Percentiles rank a stretch among this genome's conserved stretches.
Evolutionary conservation across 768 basidiomycete species (phyloP).

Genomic region (Pholiota microspora): DNA sequence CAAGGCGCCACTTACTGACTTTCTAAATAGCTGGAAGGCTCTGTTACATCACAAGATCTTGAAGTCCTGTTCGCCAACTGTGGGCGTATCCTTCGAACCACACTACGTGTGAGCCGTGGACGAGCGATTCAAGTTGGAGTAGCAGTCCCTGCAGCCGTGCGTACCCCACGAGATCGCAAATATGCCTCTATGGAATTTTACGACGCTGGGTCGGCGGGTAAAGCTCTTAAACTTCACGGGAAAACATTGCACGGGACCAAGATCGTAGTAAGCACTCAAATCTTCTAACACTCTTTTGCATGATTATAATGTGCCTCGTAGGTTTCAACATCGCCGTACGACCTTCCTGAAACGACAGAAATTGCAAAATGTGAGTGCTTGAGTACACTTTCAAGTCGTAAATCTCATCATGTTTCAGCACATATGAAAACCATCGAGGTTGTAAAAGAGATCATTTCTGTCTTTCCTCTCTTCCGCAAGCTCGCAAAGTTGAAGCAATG

Average conservation of each 20-base stretch:
- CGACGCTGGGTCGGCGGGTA: slow-evolving; percentile 30
- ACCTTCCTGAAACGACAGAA: slow-evolving; percentile 40
- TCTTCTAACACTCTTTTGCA: too few relatives aligned
- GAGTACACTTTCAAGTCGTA: neutral
- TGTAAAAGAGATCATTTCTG: neutral
- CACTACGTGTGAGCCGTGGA: slow-evolving; percentile 43
- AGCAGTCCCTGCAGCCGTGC: slow-evolving; percentile 16
- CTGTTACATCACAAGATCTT: slow-evolving; percentile 28
- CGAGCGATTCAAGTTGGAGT: slow-evolving; percentile 28
- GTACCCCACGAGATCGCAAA: slow-evolving; percentile 33
- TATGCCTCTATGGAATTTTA: slow-evolving; percentile 54
- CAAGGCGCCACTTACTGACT: too few relatives aligned
- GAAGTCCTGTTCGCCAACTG: slow-evolving; percentile 31
- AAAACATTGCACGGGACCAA: slow-evolving; percentile 31
- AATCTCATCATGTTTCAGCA: slow-evolving; percentile 2
- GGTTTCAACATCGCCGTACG: slow-evolving; percentile 34
- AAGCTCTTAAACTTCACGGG: slow-evolving; percentile 42
- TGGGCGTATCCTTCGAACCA: slow-evolving; percentile 26
- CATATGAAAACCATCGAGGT: slow-evolving; percentile 6
- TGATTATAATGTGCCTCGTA: slow-evolving; percentile 14
- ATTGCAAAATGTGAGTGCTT: slow-evolving; percentile 25
- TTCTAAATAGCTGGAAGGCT: neutral
- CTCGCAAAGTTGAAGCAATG: too few relatives aligned
- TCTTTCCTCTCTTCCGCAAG: neutral
- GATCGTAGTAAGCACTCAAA: slow-evolving; percentile 37